A percentile compares a stretch with the other conserved stretches of the same genome.
Conservation (phyloP, 1,139 yeast genomes). For the Maudiozyma humilis region DNA sequence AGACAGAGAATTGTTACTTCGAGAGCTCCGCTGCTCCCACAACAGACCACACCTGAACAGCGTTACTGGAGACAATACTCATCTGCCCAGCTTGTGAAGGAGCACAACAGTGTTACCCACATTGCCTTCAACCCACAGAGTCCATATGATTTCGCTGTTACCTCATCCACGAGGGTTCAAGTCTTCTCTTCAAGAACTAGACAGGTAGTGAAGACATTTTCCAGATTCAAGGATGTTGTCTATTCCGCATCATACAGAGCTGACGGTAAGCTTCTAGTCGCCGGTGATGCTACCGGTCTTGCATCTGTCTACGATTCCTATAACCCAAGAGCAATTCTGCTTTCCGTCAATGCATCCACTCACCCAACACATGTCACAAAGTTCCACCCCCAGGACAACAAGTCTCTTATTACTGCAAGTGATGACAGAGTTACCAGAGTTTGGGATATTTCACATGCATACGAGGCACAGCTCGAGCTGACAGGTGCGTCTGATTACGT, state of each 20-base stretch:
- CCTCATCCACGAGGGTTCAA: constrained; percentile 86
- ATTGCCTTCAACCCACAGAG: constrained; percentile 77
- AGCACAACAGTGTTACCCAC: constrained; percentile 84
- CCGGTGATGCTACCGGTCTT: constrained; percentile 83
- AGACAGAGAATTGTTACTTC: constrained; percentile 60
- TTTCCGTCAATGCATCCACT: constrained; percentile 70
- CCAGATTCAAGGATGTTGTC: constrained; percentile 86
- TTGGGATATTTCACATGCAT: constrained; percentile 79
- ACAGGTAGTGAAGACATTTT: constrained; percentile 80
- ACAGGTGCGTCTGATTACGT: constrained; percentile 83
- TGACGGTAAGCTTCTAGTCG: constrained; percentile 82
- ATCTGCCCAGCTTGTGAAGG: constrained; percentile 84
- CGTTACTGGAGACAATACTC: constrained; percentile 79
- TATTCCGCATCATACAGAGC: constrained; percentile 41
- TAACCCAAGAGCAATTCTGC: constrained; percentile 69
- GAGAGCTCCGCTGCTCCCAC: constrained; percentile 70
- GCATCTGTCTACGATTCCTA: constrained; percentile 77
- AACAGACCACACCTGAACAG: constrained; percentile 87
- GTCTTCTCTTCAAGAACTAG: constrained; percentile 87
- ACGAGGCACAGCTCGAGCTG: constrained; percentile 55
- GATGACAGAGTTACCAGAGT: constrained; percentile 83
- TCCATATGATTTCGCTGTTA: constrained; percentile 90
- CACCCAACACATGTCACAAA: constrained; percentile 94
- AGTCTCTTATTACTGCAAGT: constrained; percentile 74
- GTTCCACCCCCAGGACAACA: constrained; percentile 56